Percentiles rank a stretch among this genome's conserved stretches.
These are phyloP conservation scores for Pistacia integerrima DNA, from an alignment of 345 rosid genomes.

Conservation along the genomic window DNA sequence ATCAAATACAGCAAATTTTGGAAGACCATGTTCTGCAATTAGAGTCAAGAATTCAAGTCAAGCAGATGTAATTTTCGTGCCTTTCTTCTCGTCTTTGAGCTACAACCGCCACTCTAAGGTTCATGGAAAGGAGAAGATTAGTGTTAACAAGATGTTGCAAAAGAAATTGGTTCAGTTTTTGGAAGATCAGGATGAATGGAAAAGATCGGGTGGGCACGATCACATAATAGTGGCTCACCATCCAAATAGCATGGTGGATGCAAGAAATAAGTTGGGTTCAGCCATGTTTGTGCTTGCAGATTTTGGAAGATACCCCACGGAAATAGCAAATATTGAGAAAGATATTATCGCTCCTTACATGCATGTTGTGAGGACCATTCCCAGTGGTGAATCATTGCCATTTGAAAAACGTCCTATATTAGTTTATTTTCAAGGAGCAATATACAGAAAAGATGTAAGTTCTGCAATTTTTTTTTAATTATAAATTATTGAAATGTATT, in stretches of 20 bases:
- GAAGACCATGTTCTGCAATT: slow-evolving; percentile 53
- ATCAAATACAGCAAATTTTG: slow-evolving; percentile 44
- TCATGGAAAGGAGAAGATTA: slow-evolving; percentile 51
- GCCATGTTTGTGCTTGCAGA: slow-evolving; percentile 94
- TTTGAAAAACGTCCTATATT: slow-evolving; percentile 68
- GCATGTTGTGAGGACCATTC: slow-evolving; percentile 72
- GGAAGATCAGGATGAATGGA: slow-evolving; percentile 58
- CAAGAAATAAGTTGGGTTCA: slow-evolving; percentile 60
- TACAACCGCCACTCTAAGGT: slow-evolving; percentile 73
- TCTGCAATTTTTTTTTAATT: slow-evolving; percentile 6
- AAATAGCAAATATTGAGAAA: slow-evolving; percentile 69
- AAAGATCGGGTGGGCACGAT: slow-evolving; percentile 56
- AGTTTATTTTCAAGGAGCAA: slow-evolving; percentile 87
- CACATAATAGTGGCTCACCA: slow-evolving; percentile 80
- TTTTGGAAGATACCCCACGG: slow-evolving; percentile 81
- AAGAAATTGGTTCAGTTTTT: slow-evolving; percentile 55
- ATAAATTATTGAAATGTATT: slow-evolving; percentile 10
- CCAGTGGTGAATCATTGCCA: slow-evolving; percentile 52
- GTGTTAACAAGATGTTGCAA: slow-evolving; percentile 68
- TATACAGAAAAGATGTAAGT: slow-evolving; percentile 90
- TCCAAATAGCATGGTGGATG: slow-evolving; percentile 79
- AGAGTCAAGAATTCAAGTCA: slow-evolving; percentile 63
- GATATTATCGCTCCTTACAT: slow-evolving; percentile 86
- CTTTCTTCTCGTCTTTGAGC: slow-evolving; percentile 83
- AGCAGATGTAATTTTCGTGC: slow-evolving; percentile 80